Conservation (phyloP, 495 filamentous ascomycete genomes). For the Aspergillus avenaceus region DNA sequence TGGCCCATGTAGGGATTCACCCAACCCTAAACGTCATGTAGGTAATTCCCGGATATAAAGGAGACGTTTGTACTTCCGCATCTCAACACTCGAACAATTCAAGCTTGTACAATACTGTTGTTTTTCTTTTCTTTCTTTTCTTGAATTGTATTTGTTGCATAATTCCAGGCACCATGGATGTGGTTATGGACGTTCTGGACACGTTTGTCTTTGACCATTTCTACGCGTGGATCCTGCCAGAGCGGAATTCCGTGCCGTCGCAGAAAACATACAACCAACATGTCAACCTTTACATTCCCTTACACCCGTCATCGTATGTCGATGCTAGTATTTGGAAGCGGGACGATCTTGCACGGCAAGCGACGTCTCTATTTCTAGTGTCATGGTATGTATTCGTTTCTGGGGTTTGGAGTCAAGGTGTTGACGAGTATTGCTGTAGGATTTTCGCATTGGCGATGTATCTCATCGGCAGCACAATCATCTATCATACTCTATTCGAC, state of each 20-base stretch:
- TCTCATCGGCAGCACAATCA: constrained; percentile 68
- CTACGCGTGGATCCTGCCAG: constrained; percentile 61
- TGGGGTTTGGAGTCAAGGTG: no score
- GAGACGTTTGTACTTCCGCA: no score
- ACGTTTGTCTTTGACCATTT: constrained; percentile 65
- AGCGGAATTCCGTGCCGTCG: neutral
- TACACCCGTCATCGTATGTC: constrained; percentile 60
- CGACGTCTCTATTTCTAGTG: constrained; percentile 61
- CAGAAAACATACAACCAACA: neutral
- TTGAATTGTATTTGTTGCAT: neutral
- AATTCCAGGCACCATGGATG: constrained; percentile 58
- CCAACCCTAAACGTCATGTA: no score
- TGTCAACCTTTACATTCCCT: constrained; percentile 6
- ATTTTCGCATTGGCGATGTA: constrained; percentile 35
- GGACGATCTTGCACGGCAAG: constrained; percentile 64
- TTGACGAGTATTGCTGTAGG: no score
- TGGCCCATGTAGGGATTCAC: no score
- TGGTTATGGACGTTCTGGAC: constrained; percentile 70
- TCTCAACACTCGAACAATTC: no score
- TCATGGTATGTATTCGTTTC: constrained; percentile 52
- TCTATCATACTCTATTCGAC: constrained; percentile 87
- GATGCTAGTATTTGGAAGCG: constrained; percentile 64
- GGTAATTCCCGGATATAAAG: no score
- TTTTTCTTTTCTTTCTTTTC: neutral
- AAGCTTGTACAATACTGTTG: no score